These are phyloP conservation scores for Fusarium algeriense DNA, from an alignment of 2,329 filamentous ascomycete genomes.

Conservation along the genomic window DNA sequence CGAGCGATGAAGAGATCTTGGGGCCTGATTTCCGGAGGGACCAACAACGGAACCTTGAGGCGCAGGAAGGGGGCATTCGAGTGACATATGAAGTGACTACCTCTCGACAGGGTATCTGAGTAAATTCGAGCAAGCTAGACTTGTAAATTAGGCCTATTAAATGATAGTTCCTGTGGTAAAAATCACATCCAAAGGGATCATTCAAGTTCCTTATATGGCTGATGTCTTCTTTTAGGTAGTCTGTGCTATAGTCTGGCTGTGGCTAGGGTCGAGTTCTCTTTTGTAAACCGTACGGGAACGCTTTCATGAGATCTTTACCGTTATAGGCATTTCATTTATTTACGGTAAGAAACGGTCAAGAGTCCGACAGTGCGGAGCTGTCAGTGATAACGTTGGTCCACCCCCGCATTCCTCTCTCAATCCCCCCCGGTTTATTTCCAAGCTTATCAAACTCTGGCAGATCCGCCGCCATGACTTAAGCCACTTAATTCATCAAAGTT, in stretches of 20 bases:
- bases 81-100: neutral
- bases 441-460: neutral
- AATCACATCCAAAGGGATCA: too few species aligned
- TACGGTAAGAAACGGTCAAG: neutral
- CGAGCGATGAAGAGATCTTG: constrained; percentile 42
- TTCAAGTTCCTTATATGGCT: too few species aligned
- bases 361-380: neutral
- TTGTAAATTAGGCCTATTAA: too few species aligned
- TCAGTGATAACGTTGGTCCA: neutral
- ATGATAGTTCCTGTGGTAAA: too few species aligned
- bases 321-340: neutral
- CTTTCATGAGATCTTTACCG: neutral
- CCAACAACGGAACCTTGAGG: constrained; percentile 20
- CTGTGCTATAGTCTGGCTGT: too few species aligned
- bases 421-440: neutral
- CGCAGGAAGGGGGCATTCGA: neutral
- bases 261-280: neutral
- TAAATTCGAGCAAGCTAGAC: too few species aligned
- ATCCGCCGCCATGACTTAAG: neutral
- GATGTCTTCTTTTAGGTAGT: too few species aligned
- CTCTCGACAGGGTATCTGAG: neutral
- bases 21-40: constrained; percentile 29
- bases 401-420: neutral
- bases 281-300: too few species aligned
- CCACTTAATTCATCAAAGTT: neutral